A percentile compares a stretch with the other conserved stretches of the same genome.
Conservation (phyloP, 228 moss, liverwort and hornwort genomes). For the Sphagnum magellanicum region DNA sequence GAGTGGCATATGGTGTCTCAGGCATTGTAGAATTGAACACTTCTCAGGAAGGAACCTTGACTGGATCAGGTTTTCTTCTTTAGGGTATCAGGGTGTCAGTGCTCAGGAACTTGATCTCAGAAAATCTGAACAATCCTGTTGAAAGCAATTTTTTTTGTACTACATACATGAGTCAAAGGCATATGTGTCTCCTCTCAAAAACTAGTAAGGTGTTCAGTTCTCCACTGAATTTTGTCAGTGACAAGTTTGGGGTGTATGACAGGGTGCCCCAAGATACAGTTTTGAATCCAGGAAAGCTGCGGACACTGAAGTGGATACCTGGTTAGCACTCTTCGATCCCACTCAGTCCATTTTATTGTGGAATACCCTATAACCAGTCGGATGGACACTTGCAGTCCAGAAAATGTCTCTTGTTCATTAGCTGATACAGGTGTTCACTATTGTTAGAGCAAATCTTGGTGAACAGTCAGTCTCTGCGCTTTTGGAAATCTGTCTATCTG, state of each 20-base stretch:
- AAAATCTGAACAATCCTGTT: background rate
- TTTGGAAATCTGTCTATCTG: too few relatives aligned
- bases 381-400: background rate
- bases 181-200: background rate
- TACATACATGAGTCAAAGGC: background rate
- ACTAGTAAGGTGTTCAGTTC: background rate
- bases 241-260: constrained; percentile 1
- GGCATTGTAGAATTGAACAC: background rate
- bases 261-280: constrained; percentile 87
- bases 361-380: background rate
- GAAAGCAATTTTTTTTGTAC: too few relatives aligned
- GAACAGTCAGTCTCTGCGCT: too few relatives aligned
- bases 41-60: background rate
- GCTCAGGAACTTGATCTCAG: background rate
- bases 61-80: background rate
- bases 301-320: constrained; percentile 73
- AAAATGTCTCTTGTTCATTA: constrained; percentile 3
- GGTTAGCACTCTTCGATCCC: constrained; percentile 31
- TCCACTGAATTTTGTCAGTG: background rate
- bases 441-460: background rate
- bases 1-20: background rate
- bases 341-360: background rate
- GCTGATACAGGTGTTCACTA: background rate
- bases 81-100: background rate
- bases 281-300: constrained; percentile 64